Evolutionary conservation across 352 stramenopile species (phyloP), one percentile per base, ranked within the genome.

Genomic region (Plasmopara halstedii): DNA sequence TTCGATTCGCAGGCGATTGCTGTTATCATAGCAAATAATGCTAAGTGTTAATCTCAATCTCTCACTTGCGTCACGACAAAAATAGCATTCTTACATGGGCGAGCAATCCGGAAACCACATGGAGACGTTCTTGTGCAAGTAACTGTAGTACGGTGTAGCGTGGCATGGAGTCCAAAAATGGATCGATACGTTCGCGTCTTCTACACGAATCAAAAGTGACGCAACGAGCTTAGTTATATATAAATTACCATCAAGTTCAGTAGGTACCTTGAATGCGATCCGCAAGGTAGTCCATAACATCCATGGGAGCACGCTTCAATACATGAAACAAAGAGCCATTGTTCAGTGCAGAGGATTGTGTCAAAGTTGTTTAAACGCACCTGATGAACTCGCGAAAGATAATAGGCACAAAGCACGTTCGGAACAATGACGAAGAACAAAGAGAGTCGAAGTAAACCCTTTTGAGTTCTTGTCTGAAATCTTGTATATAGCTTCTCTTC

Each of bases 91-190:
- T 29, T 81, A 92, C 81, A 7, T 50, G 44, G 83, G 83, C 3
- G 83, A 87, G 42, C 83, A 94, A 26, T 90, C 77, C 0, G 82
- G 79, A 50, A 91, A 94, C 73, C 83, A 91, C 72, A 91, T 85
- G 17, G 80, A 74, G 2, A 85, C 58, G 33, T 91, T 91, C 11
- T 73, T 64, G 46, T 94, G 83, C 36, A 94, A 50, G 45, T 87
- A 85, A 56, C 78, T 92, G 70, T 88, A 94, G 57, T 90, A 92
- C 4, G 83, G 83, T 22, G 83, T 94, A 31, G 78, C 77, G 49
- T 94, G 83, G 38, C 83, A 94, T 10, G 78, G 65, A 31, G 81
- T 87, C 67, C 82, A 91, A 55, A 94, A 91, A 54, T 94, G 78
- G 23, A 92, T 81, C 15, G 77, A 78, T 14, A 58, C 58, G 6